Evolutionary conservation across 2,329 filamentous ascomycete genomes (phyloP).

Genomic region (Monosporascus sp.): DNA sequence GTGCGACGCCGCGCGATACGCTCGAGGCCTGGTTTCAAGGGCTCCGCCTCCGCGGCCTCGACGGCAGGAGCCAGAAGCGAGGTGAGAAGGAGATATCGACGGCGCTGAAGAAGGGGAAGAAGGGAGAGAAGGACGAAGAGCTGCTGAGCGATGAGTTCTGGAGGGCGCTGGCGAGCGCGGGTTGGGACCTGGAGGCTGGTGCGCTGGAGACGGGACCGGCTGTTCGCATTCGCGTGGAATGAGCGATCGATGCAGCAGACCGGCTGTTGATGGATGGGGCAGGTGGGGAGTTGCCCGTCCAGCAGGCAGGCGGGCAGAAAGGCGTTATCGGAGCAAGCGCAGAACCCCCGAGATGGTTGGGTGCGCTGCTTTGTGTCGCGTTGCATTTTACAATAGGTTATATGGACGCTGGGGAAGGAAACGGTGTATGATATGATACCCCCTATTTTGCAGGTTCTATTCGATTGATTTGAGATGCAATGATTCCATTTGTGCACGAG

Average conservation of each 20-base stretch:
- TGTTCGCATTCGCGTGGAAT: slow-evolving; percentile 33
- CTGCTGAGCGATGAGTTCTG: slow-evolving; percentile 35
- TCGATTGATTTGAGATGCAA: neutral
- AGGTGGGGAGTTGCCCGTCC: slow-evolving; percentile 6
- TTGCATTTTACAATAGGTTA: too few species aligned
- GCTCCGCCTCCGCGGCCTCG: slow-evolving; percentile 26
- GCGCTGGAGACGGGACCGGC: slow-evolving; percentile 63
- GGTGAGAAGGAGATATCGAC: slow-evolving; percentile 12
- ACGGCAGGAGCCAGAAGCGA: slow-evolving; percentile 30
- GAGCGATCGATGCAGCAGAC: neutral
- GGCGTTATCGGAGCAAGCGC: neutral
- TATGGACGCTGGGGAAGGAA: neutral
- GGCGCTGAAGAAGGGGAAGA: neutral
- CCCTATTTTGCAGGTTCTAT: neutral
- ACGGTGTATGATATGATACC: slow-evolving; percentile 8
- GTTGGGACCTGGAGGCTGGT: slow-evolving; percentile 62
- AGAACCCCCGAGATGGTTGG: too few species aligned
- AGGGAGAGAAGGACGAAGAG: slow-evolving; percentile 3
- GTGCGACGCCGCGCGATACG: slow-evolving; percentile 34
- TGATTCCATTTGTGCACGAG: neutral
- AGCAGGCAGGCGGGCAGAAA: neutral
- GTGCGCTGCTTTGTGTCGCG: too few species aligned
- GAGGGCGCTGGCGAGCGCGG: slow-evolving; percentile 37
- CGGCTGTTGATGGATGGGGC: slow-evolving; percentile 18
- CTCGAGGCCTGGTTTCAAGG: slow-evolving; percentile 36